Conservation (phyloP, 2,329 filamentous ascomycete genomes). For the Arthrobotrys conoides region DNA sequence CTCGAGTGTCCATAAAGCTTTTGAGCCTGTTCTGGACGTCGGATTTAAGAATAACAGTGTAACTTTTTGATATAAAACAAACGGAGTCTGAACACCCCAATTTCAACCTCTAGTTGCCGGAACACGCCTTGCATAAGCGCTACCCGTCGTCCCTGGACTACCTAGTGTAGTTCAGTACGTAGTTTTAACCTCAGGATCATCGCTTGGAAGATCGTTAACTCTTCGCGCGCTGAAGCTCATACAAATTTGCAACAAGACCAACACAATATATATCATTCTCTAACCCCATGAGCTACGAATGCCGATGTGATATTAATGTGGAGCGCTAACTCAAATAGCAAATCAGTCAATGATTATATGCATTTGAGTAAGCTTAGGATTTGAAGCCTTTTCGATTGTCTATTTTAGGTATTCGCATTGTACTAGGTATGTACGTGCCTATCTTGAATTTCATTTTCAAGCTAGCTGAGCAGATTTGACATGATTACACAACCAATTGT, state of each 20-base stretch:
- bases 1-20: neutral
- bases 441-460: too few species aligned
- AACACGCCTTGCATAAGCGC: neutral
- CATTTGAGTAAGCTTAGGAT: too few species aligned
- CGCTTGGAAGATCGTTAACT: neutral
- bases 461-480: too few species aligned
- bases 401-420: too few species aligned
- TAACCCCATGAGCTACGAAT: too few species aligned
- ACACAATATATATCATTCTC: constrained; percentile 2
- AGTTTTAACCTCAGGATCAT: neutral
- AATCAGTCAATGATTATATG: too few species aligned
- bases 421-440: too few species aligned
- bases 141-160: neutral
- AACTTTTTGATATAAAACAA: neutral
- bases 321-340: too few species aligned
- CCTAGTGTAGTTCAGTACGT: neutral
- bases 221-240: neutral
- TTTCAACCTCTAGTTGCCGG: neutral
- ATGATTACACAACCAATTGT: too few species aligned
- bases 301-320: too few species aligned
- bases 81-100: neutral
- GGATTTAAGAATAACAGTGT: neutral
- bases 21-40: neutral
- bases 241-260: constrained; percentile 16
- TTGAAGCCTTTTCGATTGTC: too few species aligned